These are phyloP conservation scores for Seminavis robusta DNA, from an alignment of 108 stramenopile species.

Conservation along the genomic window DNA sequence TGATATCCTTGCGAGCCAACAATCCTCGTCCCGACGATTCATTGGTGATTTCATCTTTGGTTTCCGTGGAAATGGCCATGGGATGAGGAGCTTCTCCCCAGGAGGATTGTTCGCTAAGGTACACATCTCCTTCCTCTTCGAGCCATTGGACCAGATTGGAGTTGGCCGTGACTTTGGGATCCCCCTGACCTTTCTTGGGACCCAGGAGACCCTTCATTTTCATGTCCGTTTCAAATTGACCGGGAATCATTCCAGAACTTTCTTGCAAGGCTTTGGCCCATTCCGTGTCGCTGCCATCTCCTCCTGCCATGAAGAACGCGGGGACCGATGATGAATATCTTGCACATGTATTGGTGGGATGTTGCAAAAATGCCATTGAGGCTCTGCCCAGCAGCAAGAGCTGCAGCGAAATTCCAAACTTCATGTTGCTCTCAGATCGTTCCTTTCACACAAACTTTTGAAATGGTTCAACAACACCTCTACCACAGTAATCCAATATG, in stretches of 20 bases:
- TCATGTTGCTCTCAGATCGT: too few species aligned
- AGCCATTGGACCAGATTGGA: slow-evolving; percentile 79
- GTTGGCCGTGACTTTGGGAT: slow-evolving; percentile 69
- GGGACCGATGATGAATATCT: neutral
- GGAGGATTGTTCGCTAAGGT: slow-evolving; percentile 69
- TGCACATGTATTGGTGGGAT: too few species aligned
- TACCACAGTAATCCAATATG: too few species aligned
- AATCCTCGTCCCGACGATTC: slow-evolving; percentile 92
- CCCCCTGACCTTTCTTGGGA: slow-evolving; percentile 26
- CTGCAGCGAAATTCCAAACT: too few species aligned
- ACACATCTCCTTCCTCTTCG: slow-evolving; percentile 68
- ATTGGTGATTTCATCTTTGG: slow-evolving; percentile 88
- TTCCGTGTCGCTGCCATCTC: slow-evolving; percentile 71
- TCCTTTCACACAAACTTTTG: too few species aligned
- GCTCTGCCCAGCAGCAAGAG: too few species aligned
- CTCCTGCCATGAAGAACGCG: slow-evolving; percentile 46
- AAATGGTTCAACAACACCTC: too few species aligned
- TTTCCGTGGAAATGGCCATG: slow-evolving; percentile 90
- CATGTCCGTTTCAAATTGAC: slow-evolving; percentile 80
- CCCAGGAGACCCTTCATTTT: slow-evolving; percentile 78
- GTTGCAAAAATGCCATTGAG: too few species aligned
- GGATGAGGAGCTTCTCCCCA: slow-evolving; percentile 96
- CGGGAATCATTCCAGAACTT: slow-evolving; percentile 40
- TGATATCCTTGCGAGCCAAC: slow-evolving; percentile 81
- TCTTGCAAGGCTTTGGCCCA: slow-evolving; percentile 78